phyloP scores from a whole-genome alignment of 1,139 yeast species.

The Protomyces inouyei region DNA sequence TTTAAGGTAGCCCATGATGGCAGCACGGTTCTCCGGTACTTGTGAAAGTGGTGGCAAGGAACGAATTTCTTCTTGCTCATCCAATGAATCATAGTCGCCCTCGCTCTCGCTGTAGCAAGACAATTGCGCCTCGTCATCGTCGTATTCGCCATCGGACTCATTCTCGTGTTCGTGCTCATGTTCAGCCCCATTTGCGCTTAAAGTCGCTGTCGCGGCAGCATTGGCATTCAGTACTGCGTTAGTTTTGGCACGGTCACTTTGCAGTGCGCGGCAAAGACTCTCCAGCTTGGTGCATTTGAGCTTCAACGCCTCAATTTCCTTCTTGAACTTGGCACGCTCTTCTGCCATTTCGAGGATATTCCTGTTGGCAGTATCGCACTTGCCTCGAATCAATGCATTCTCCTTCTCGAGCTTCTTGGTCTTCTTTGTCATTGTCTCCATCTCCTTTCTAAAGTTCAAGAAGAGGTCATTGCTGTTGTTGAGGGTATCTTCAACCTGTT shows the following conservation, averaged over 20 bases:
- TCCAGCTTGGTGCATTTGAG: slow-evolving; percentile 31
- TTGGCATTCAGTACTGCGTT: background rate
- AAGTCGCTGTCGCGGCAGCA: background rate
- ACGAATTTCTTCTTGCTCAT: slow-evolving; percentile 1
- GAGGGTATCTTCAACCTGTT: slow-evolving; percentile 33
- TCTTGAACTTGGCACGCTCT: slow-evolving; percentile 31
- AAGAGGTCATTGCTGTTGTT: slow-evolving; percentile 33
- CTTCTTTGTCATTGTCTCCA: slow-evolving; percentile 34
- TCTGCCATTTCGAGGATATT: slow-evolving; percentile 33
- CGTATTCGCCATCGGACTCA: background rate
- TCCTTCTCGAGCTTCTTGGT: slow-evolving; percentile 33
- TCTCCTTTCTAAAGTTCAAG: slow-evolving; percentile 33
- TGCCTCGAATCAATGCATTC: slow-evolving; percentile 30
- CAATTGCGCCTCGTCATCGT: slow-evolving; percentile 6
- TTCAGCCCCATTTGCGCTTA: background rate
- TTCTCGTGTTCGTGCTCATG: background rate
- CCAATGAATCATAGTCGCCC: slow-evolving; percentile 3
- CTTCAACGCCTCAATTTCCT: slow-evolving; percentile 30
- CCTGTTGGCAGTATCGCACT: slow-evolving; percentile 31
- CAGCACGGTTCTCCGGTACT: background rate
- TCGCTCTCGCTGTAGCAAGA: slow-evolving; percentile 17
- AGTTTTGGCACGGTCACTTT: slow-evolving; percentile 29
- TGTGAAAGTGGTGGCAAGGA: slow-evolving; percentile 7
- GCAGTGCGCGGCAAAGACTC: slow-evolving; percentile 32
- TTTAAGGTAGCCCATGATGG: slow-evolving; percentile 9